Evolutionary conservation across 1,284 basidiomycete species (phyloP).

Genomic region (Ustilago xerochloae): DNA sequence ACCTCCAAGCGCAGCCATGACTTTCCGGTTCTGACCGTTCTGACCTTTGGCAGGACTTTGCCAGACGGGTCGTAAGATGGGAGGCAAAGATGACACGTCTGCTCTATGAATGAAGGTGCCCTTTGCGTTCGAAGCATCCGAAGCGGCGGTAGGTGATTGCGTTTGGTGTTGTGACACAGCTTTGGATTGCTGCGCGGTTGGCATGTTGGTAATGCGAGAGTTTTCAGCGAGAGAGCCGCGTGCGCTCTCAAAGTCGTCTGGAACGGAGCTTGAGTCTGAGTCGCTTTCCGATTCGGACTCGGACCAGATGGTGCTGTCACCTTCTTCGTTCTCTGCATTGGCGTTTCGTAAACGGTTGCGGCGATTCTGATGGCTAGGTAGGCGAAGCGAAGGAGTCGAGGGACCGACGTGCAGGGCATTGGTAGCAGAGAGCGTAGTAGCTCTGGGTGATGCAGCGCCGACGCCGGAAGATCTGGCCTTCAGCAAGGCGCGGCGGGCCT

Average conservation of each 20-base stretch:
- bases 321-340: constrained; percentile 30
- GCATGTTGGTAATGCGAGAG: constrained; percentile 40
- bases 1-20: constrained; percentile 50
- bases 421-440: not conserved
- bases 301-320: constrained; percentile 45
- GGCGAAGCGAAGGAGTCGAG: constrained; percentile 38
- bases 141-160: constrained; percentile 17
- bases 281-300: constrained; percentile 32
- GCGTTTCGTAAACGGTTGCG: constrained; percentile 6
- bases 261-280: constrained; percentile 23
- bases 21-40: constrained; percentile 22
- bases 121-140: constrained; percentile 26
- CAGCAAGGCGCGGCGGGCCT: constrained; percentile 42
- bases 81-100: constrained; percentile 59
- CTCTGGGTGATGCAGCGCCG: constrained; percentile 15
- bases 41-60: constrained; percentile 47
- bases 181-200: constrained; percentile 22
- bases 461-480: constrained; percentile 11
- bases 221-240: constrained; percentile 38
- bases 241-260: constrained; percentile 45
- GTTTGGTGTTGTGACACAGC: constrained; percentile 11
- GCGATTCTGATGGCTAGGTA: constrained; percentile 36
- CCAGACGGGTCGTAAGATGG: constrained; percentile 61
- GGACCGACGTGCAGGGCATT: constrained; percentile 28
- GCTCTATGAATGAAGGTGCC: constrained; percentile 63